Evolutionary conservation across 129 eudicot species (phyloP), one percentile per base, ranked within the genome.

Genomic region (Chrysanthemum makinoi): DNA sequence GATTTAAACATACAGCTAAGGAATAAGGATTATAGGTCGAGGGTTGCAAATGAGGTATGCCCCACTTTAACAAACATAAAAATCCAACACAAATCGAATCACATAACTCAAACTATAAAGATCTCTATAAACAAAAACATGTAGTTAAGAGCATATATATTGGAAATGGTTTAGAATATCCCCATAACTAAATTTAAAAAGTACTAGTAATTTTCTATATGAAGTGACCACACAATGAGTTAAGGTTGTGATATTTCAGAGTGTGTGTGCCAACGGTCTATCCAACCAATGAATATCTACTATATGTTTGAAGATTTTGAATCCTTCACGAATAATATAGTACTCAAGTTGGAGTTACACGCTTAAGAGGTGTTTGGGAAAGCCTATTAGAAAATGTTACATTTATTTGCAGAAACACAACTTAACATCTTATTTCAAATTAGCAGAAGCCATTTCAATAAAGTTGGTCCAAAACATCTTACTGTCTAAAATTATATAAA

Each of bases 231-330:
- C 44, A 44, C 55, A 65, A 65, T 46, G n/a, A n/a, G 4, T 39
- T 3, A 10, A 65, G 46, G 46, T 26, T 11, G 53, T 9, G 46
- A 17, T 43, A 17, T 43, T 39, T 39, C 52, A 13, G 50, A 30
- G 22, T 62, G 67, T 33, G 17, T 65, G 69, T 4, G 12, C 52
- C 53, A 39, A 39, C 69, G 46, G 69, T 43, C 52, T 17, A 65
- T 35, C 52, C 54, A 65, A 8, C 54, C 69, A 22, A 33, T 62
- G 9, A 62, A 62, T 22, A 62, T 13, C 67, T 30, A 33, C 39
- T 33, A 33, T 3, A 33, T 33, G 6, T 33, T 33, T 33, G 39
- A 33, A 33, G 39, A 33, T 33, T 33, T 3, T 33, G 0, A 33
- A 33, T 33, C 39, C 0, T 33, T 33, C 39, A 33, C 39, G 6